Base-by-base conservation (phyloP, 2,329 filamentous ascomycete genomes). In the Boeremia lycopersici region DNA sequence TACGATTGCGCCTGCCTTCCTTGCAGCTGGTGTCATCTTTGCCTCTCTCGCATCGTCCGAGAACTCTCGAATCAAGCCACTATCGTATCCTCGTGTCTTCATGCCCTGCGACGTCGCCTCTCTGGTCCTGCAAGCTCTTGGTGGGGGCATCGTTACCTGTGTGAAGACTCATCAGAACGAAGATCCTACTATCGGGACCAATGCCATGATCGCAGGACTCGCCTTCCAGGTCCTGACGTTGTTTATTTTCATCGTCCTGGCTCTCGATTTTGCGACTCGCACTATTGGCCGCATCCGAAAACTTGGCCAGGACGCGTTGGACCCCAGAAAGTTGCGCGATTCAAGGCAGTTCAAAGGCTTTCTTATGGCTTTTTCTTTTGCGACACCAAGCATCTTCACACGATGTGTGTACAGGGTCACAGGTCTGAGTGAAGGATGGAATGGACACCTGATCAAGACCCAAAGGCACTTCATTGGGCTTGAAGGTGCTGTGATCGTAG, bases 351-450 rank as follows among this genome's bases (percentile, higher is more conserved):
- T 88, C 74, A 77, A 76, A 49, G 76, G 77, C 11, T 88, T 88
- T 70, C 70, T 86, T 5, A 65, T 63, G n/a, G 83, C 82, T 10
- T 77, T 89, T 15, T 69, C 75, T 1, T 69, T 88, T 2, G 80
- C 85, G 2, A 86, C 86, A n/a, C 47, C 88, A 11, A 82, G 80
- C 62, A 85, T 90, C 64, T 83, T 89, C 57, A 83, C 84, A 64
- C 79, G 88, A 8, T 86, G 82, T 60, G 82, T 86, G 36, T 90
- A 86, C 72, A 82, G 88, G 49, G 83, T 89, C 19, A 84, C 83
- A 0, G 87, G 90, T 78, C 74, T 90, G 59, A 83, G 81, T 59
- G 77, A 82, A 47, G 88, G 88, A 1, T 91, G 86, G 82, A 72
- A 67, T 3, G 86, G 86, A 0, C 72, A 78, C 19, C 71, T 90